These are phyloP conservation scores for Pythium graminicola DNA, from an alignment of 352 stramenopile species.

Conservation along the genomic window DNA sequence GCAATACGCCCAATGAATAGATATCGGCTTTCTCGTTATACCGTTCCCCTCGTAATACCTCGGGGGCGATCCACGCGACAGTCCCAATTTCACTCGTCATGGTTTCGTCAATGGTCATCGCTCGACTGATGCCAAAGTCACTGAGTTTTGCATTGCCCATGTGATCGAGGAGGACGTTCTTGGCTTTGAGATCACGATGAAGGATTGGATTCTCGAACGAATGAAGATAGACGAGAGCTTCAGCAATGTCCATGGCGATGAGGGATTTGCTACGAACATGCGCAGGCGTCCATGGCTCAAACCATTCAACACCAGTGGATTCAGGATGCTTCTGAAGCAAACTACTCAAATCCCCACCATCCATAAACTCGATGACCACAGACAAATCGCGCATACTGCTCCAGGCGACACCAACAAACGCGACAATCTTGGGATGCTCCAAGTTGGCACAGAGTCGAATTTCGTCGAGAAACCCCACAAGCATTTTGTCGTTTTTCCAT, in stretches of 20 bases:
- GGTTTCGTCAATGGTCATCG: conserved; percentile 11
- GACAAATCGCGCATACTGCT: conserved; percentile 22
- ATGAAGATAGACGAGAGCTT: conserved; percentile 22
- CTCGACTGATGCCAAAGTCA: conserved; percentile 20
- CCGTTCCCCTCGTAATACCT: conserved; percentile 24
- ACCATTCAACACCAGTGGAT: neutral
- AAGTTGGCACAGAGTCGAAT: conserved; percentile 27
- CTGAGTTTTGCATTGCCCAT: conserved; percentile 13
- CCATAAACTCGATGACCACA: conserved; percentile 28
- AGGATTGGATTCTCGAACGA: conserved; percentile 16
- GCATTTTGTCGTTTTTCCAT: conserved; percentile 11
- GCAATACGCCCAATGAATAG: conserved; percentile 25
- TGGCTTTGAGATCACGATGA: conserved; percentile 20
- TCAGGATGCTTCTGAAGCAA: conserved; percentile 1
- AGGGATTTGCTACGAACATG: conserved; percentile 5
- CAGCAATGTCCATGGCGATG: conserved; percentile 13
- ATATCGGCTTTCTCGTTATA: conserved; percentile 31
- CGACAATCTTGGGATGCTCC: conserved; percentile 30
- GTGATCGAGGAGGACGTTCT: conserved; percentile 16
- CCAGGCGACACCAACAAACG: conserved; percentile 24
- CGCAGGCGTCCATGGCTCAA: neutral
- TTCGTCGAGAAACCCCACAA: conserved; percentile 28
- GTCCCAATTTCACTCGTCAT: conserved; percentile 28
- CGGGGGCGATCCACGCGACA: conserved; percentile 23
- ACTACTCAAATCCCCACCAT: conserved; percentile 16